A percentile compares a stretch with the other conserved stretches of the same genome.
These are phyloP conservation scores for Tetrahymena elliotti DNA, from an alignment of 73 alveolate genomes.

Conservation along the genomic window DNA sequence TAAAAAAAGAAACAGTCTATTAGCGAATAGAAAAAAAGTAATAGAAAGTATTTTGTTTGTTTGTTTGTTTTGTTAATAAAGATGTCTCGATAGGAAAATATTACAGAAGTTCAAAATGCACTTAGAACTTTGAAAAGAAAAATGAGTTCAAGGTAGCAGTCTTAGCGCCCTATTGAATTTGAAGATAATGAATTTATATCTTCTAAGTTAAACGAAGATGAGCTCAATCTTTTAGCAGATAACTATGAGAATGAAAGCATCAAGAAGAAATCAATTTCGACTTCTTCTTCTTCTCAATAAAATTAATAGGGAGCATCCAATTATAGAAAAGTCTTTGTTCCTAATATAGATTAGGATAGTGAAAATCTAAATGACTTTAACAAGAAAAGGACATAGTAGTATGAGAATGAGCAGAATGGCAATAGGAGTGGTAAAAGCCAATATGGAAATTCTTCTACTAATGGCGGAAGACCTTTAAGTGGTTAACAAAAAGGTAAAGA, in stretches of 20 bases:
- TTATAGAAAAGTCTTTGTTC: background rate
- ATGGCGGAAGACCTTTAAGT: background rate
- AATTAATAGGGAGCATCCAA: background rate
- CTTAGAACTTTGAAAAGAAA: background rate
- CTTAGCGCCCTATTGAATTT: background rate
- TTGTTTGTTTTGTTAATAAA: background rate
- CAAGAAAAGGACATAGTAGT: background rate
- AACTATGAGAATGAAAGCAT: background rate
- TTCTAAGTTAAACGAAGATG: background rate
- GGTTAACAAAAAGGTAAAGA: background rate
- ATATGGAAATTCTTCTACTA: background rate
- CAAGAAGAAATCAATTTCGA: background rate
- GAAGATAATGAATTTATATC: background rate
- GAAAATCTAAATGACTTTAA: background rate
- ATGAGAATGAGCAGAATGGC: background rate
- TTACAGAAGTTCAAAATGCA: background rate
- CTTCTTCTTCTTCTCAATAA: background rate
- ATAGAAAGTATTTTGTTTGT: background rate
- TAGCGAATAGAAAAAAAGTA: background rate
- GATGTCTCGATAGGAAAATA: background rate
- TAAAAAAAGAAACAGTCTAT: background rate
- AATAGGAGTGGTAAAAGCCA: background rate
- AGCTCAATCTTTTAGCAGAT: background rate
- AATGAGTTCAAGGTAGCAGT: background rate
- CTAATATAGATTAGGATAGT: background rate